Evolutionary conservation across 805 yeast species (phyloP).

Genomic region (Isabelozyma gotoi): DNA sequence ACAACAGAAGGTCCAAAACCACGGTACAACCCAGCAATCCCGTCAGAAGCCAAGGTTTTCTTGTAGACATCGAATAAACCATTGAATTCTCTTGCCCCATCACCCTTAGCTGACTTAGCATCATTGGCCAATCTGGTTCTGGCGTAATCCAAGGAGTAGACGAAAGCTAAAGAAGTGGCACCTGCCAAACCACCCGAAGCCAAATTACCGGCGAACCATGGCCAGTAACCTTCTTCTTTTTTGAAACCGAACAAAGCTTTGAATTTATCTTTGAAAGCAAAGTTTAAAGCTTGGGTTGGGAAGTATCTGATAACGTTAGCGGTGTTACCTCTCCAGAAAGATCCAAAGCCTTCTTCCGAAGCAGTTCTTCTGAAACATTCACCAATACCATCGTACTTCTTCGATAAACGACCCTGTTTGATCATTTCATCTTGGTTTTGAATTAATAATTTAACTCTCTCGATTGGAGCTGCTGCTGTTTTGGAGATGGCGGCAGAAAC

Average conservation of each 20-base stretch:
- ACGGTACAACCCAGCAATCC: conserved; percentile 98
- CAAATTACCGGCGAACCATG: conserved; percentile 96
- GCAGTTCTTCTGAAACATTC: conserved; percentile 96
- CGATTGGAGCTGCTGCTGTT: conserved; percentile 97
- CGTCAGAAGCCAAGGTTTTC: conserved; percentile 93
- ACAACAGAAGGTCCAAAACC: conserved; percentile 98
- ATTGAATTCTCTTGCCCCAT: conserved; percentile 96
- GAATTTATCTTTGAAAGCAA: conserved; percentile 97
- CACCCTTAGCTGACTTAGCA: conserved; percentile 85
- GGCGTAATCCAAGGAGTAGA: conserved; percentile 96
- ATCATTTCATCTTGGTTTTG: conserved; percentile 98
- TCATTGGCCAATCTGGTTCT: conserved; percentile 99
- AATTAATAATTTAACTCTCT: conserved; percentile 92
- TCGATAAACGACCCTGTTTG: conserved; percentile 93
- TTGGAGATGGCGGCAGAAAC: conserved; percentile 98
- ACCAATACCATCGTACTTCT: conserved; percentile 81
- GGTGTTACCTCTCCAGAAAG: conserved; percentile 99
- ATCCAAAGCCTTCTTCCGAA: conserved; percentile 84
- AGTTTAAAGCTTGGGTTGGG: conserved; percentile 99
- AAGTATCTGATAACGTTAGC: conserved; percentile 98
- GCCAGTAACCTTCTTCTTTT: conserved; percentile 90
- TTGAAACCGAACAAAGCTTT: conserved; percentile 95
- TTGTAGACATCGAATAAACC: conserved; percentile 96
- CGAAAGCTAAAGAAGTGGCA: conserved; percentile 90
- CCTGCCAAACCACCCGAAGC: conserved; percentile 99